A percentile compares a stretch with the other conserved stretches of the same genome.
Conservation (phyloP, 2,329 filamentous ascomycete genomes). For the Drechslerella stenobrocha region DNA sequence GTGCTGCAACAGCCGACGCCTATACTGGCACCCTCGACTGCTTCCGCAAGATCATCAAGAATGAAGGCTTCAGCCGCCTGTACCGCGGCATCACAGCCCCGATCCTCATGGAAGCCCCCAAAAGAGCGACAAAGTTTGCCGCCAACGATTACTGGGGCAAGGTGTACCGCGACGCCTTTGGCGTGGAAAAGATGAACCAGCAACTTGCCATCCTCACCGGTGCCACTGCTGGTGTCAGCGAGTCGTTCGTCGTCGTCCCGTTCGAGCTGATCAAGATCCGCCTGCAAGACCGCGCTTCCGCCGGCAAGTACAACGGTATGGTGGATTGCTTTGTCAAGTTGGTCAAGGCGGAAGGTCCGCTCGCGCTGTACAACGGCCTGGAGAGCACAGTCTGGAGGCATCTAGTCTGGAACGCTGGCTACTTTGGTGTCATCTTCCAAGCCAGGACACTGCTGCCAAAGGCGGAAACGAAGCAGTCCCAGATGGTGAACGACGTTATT, state of each 20-base stretch:
- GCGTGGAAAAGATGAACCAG: slow-evolving; percentile 84
- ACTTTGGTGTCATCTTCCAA: slow-evolving; percentile 99
- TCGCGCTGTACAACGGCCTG: slow-evolving; percentile 93
- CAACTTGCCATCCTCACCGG: slow-evolving; percentile 84
- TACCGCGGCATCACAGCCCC: slow-evolving; percentile 95
- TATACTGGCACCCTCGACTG: slow-evolving; percentile 99
- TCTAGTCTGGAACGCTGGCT: slow-evolving; percentile 89
- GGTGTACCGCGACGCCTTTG: slow-evolving; percentile 86
- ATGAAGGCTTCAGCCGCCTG: slow-evolving; percentile 88
- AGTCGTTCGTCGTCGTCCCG: slow-evolving; percentile 94
- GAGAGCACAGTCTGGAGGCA: slow-evolving; percentile 98
- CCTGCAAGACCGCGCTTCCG: slow-evolving; percentile 90
- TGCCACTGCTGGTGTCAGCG: slow-evolving; percentile 90
- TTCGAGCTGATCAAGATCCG: slow-evolving; percentile 99
- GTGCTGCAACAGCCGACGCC: slow-evolving; percentile 70
- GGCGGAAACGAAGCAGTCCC: slow-evolving; percentile 74
- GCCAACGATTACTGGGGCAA: slow-evolving; percentile 98
- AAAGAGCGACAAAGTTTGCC: slow-evolving; percentile 97
- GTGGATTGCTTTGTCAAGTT: slow-evolving; percentile 80
- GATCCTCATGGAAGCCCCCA: slow-evolving; percentile 96
- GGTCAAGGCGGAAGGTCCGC: slow-evolving; percentile 75
- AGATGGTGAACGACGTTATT: slow-evolving; percentile 84
- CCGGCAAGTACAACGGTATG: slow-evolving; percentile 82
- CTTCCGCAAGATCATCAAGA: slow-evolving; percentile 93
- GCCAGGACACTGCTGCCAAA: slow-evolving; percentile 80